phyloP scores from a whole-genome alignment of 1,139 yeast genomes.

The Lodderomyces metapsilosis region DNA sequence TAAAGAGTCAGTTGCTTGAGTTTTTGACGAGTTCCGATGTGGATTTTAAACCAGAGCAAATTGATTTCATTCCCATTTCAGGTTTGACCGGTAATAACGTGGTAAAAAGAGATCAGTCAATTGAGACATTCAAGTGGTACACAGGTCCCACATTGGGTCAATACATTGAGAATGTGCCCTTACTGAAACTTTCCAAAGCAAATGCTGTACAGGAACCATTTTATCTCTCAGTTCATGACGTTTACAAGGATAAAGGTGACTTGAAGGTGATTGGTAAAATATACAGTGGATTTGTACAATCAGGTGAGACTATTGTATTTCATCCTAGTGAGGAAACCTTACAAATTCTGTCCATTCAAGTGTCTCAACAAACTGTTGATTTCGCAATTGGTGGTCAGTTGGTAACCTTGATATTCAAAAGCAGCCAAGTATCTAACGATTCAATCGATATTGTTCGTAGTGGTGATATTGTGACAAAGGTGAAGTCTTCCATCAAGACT shows the following conservation, averaged over 20 bases:
- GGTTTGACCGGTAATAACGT: slow-evolving; percentile 87
- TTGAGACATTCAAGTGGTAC: slow-evolving; percentile 54
- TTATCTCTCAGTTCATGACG: slow-evolving; percentile 51
- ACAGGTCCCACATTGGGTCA: slow-evolving; percentile 63
- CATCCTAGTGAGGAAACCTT: slow-evolving; percentile 50
- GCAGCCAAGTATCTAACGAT: slow-evolving; percentile 41
- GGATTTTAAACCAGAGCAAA: slow-evolving; percentile 52
- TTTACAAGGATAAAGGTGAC: slow-evolving; percentile 29
- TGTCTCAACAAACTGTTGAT: slow-evolving; percentile 26
- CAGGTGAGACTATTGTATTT: slow-evolving; percentile 67
- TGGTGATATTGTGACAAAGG: slow-evolving; percentile 71
- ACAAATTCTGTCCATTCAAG: slow-evolving; percentile 32
- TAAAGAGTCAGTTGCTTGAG: slow-evolving; percentile 54
- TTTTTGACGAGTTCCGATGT: slow-evolving; percentile 57
- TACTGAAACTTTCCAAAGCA: slow-evolving; percentile 9
- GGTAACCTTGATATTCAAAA: slow-evolving; percentile 56
- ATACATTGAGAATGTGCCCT: slow-evolving; percentile 43
- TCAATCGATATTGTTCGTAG: slow-evolving; percentile 49
- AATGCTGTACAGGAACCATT: slow-evolving; percentile 34
- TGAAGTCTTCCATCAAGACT: slow-evolving; percentile 46
- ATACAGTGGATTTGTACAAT: slow-evolving; percentile 70
- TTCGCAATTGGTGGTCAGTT: slow-evolving; percentile 72
- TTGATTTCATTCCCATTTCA: slow-evolving; percentile 77
- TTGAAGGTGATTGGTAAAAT: slow-evolving; percentile 68
- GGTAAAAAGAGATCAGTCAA: slow-evolving; percentile 37